Conservation (phyloP, 2,329 filamentous ascomycete species). For the Fusarium humuli region DNA sequence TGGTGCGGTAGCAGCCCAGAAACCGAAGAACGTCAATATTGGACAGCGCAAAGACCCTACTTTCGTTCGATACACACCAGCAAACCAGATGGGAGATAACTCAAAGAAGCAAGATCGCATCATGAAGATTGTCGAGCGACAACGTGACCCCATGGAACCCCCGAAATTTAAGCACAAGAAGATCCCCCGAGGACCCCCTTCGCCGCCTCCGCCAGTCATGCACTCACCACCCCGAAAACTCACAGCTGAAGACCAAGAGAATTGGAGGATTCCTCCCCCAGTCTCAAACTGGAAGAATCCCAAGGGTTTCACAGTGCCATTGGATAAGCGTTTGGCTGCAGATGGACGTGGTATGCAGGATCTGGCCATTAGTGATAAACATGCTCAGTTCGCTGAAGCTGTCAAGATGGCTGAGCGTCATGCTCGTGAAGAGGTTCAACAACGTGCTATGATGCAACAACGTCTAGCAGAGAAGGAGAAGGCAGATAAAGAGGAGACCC, state of each 20-base stretch:
- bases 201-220: constrained; percentile 92
- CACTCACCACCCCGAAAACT: constrained; percentile 94
- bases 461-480: constrained; percentile 97
- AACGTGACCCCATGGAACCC: constrained; percentile 94
- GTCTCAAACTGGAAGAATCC: constrained; percentile 99
- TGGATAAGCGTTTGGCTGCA: constrained; percentile 95
- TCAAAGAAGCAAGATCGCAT: constrained; percentile 92
- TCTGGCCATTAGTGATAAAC: constrained; percentile 97
- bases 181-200: constrained; percentile 91
- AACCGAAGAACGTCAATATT: constrained; percentile 92
- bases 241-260: constrained; percentile 96
- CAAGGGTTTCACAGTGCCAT: constrained; percentile 94
- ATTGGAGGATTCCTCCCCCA: constrained; percentile 88
- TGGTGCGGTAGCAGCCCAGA: constrained; percentile 90
- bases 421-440: constrained; percentile 93
- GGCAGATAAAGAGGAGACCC: constrained; percentile 89
- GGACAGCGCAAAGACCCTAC: constrained; percentile 86
- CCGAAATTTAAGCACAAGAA: constrained; percentile 99
- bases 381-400: constrained; percentile 94
- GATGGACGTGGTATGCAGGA: constrained; percentile 94
- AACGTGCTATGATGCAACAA: constrained; percentile 94
- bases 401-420: constrained; percentile 94
- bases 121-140: constrained; percentile 97
- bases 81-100: constrained; percentile 94
- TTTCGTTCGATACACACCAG: constrained; percentile 94